Evolutionary conservation across 257 asterid genomes (phyloP), one percentile per base, ranked within the genome.

Genomic region (Cynanchum wilfordii): DNA sequence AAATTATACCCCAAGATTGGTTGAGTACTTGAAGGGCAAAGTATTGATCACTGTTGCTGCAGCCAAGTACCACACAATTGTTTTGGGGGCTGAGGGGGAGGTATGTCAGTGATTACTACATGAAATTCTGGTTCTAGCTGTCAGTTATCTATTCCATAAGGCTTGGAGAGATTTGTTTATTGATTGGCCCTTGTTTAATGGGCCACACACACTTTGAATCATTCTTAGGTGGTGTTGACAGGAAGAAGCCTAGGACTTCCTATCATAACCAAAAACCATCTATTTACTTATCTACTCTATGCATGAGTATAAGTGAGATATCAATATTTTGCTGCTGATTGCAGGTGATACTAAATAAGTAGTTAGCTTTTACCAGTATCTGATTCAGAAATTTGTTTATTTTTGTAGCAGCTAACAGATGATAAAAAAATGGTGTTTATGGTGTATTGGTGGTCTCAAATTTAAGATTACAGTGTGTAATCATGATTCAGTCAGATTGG

Each of bases 71-170:
- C 98, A 95, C 82, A 92, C 99, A 19, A 71, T 92, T 82, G 98
- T 87, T 77, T 79, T 95, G 79, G 98, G 98, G 77, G 79, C 91
- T 73, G 98, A 95, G 71, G 99, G 99, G 66, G 98, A 95, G 96
- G 98, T 90, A 88, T 78, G 75, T 9, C 10, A 16, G 50, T 17
- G 69, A 64, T 64, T 36, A 19, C 44, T 64, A 64, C 29, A 16
- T 15, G 51, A 45, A 25, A 47, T 69, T 69, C 17, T 27, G 12
- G 16, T 29, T 15, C 9, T 68, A 29, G 59, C 29, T 49, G 44
- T 24, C 38, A 20, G 54, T 20, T 66, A 9, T 29, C 22, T 30
- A 5, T 62, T 62, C 47, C 22, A 13, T 13, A 27, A 27, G 12
- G n/a, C 19, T 27, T 27, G 66, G 27, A 27, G 40, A 59, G 42